phyloP scores from a whole-genome alignment of 257 asterid genomes.

The Rhazya stricta region DNA sequence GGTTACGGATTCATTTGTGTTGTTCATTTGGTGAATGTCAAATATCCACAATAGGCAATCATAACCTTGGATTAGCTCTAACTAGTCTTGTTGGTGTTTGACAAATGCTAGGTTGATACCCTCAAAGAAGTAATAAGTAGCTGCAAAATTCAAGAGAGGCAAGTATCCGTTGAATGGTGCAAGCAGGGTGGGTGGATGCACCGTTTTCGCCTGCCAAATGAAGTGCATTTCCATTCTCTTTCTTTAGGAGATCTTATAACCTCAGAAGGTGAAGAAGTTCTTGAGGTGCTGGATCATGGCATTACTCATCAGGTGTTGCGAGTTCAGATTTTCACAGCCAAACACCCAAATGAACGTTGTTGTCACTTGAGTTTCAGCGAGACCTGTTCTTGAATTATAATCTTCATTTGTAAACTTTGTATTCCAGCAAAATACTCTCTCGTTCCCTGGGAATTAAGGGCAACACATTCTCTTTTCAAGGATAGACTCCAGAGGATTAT shows the following conservation, averaged over 20 bases:
- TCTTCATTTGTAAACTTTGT: background rate
- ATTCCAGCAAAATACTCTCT: background rate
- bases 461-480: background rate
- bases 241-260: slow-evolving; percentile 46
- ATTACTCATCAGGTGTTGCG: slow-evolving; percentile 54
- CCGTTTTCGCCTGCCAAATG: slow-evolving; percentile 58
- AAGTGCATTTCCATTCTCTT: slow-evolving; percentile 34
- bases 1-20: background rate
- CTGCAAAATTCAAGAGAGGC: slow-evolving; percentile 44
- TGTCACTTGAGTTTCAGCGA: background rate
- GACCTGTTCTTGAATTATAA: background rate
- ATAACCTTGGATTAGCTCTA: background rate
- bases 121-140: slow-evolving; percentile 37
- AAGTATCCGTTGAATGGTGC: slow-evolving; percentile 73
- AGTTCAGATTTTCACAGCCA: slow-evolving; percentile 40
- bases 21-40: background rate
- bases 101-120: slow-evolving; percentile 32
- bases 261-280: slow-evolving; percentile 34
- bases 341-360: background rate
- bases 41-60: background rate
- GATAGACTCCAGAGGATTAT: background rate
- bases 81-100: slow-evolving; percentile 4
- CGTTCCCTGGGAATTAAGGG: background rate
- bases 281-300: slow-evolving; percentile 61
- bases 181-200: slow-evolving; percentile 64